Base-by-base conservation (phyloP, 371 early-diverging fungal genomes). In the Mucor saturninus region DNA sequence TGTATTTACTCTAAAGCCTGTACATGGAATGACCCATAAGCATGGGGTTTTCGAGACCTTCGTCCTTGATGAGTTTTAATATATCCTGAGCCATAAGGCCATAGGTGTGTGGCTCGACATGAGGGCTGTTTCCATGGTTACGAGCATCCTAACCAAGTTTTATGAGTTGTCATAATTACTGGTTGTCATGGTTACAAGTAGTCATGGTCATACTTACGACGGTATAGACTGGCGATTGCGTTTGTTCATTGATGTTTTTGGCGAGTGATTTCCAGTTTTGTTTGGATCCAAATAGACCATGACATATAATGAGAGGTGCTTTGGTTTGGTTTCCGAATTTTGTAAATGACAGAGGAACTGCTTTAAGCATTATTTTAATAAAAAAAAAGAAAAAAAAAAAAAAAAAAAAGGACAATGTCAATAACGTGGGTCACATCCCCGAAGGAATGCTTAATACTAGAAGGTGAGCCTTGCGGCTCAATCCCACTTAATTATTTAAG, bases 51-150 rank as follows among this genome's bases (percentile, higher is more conserved):
- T 77, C 66, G 10, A 91, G 58, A 3, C 70, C 54, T 32, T 92
- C 86, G 30, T 83, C 75, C n/a, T 79, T 53, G 31, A 93, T 68
- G 54, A 93, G 93, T n/a, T 64, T 67, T 4, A 68, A 72, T 5
- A 97, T 73, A 65, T 97, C 97, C 13, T 69, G 65, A 2, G 92
- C 81, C 95, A 98, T 96, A 13, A 80, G 71, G 8, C 73, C 63
- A 65, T 93, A 95, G n/a, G 83, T 86, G 66, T 93, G 93, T 3
- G 66, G 72, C 0, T 61, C 54, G 21, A 68, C 54, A 64, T 95
- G 96, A 6, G 89, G 90, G 56, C 93, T 93, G 26, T 93, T 94
- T n/a, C 98, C 98, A 69, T 98, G 98, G 74, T 98, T 96, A 37
- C 97, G 85, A 64, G 93, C 79, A 76, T 98, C 98, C 86, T 87